Evolutionary conservation across 176 grass and related monocot genomes (phyloP).

Genomic region (Calamus simplicifolius): DNA sequence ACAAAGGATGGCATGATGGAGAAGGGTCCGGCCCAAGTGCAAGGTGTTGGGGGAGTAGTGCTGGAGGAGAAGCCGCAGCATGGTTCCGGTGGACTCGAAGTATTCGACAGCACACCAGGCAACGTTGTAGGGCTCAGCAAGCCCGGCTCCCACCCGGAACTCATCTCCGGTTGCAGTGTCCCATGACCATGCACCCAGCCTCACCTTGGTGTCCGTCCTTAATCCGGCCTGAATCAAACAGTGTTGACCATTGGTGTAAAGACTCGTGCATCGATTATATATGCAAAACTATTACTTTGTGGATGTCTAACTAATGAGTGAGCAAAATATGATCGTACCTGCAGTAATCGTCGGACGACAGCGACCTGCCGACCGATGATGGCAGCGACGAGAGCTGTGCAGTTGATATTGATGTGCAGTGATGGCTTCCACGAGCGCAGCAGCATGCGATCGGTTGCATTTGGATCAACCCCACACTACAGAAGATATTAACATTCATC

Average conservation of each 20-base stretch:
- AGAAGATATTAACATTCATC: background rate
- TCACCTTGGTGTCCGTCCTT: constrained; percentile 59
- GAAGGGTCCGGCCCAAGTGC: constrained; percentile 53
- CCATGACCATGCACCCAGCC: constrained; percentile 92
- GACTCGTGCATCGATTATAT: background rate
- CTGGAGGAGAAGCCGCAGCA: constrained; percentile 68
- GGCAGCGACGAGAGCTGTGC: constrained; percentile 72
- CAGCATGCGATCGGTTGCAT: constrained; percentile 63
- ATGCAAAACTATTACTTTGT: too few relatives aligned
- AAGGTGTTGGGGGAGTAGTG: constrained; percentile 18
- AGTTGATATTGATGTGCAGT: constrained; percentile 76
- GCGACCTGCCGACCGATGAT: constrained; percentile 73
- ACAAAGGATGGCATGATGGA: constrained; percentile 94
- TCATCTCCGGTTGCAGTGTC: constrained; percentile 78
- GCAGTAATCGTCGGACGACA: constrained; percentile 61
- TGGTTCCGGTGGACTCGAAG: constrained; percentile 63
- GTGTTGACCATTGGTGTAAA: background rate
- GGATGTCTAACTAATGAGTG: background rate
- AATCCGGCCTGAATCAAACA: constrained; percentile 46
- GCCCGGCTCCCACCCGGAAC: constrained; percentile 83
- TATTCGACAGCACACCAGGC: constrained; percentile 95
- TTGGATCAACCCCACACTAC: constrained; percentile 76
- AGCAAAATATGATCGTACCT: constrained; percentile 25
- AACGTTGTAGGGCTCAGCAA: constrained; percentile 64
- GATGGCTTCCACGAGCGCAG: constrained; percentile 84